Base-by-base conservation (phyloP, 352 stramenopile genomes). In the Phytophthora idaei region DNA sequence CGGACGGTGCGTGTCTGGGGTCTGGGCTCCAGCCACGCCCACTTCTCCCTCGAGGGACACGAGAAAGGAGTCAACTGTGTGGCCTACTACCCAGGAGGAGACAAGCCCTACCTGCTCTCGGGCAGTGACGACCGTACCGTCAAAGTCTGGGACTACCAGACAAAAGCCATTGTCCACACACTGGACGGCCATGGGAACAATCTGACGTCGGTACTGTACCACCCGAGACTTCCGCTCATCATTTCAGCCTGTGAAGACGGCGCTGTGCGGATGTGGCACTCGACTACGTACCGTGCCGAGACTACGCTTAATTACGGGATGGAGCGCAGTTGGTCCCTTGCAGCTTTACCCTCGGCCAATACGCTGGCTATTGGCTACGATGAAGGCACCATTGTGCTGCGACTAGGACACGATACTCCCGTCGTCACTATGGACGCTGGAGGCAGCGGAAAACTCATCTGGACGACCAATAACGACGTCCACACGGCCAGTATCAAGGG, bases 121-220 rank as follows among this genome's bases (percentile, higher is more conserved):
- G 97, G 97, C 17, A 92, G 97, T 4, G 97, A 99, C 72, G 89
- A 99, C 83, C 92, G 94, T 42, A 99, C 95, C 9, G 93, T 99
- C 34, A 99, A 99, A 71, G 98, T 99, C 65, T 99, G 98, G 97
- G 98, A 99, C 81, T 99, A 99, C 85, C 89, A 99, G 89, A 99
- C 98, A 9, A 99, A 99, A 78, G 97, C 92, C n/a, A 98, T 99
- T 66, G 94, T 99, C 17, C 97, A 99, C 78, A 98, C 95, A 34
- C 87, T 99, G 17, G 97, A 99, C 48, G 98, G 98, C 41, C 98
- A 99, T 79, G 93, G 90, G n/a, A 97, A 99, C 76, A 99, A 99
- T 86, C 87, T 99, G 39, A 98, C 96, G 61, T 81, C 93, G 0
- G 98, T 99, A 32, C 76, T 98, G 60, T 99, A 99, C 86, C 98